Evolutionary conservation across 2,329 filamentous ascomycete genomes (phyloP).

Genomic region (Kalmusia sp.): DNA sequence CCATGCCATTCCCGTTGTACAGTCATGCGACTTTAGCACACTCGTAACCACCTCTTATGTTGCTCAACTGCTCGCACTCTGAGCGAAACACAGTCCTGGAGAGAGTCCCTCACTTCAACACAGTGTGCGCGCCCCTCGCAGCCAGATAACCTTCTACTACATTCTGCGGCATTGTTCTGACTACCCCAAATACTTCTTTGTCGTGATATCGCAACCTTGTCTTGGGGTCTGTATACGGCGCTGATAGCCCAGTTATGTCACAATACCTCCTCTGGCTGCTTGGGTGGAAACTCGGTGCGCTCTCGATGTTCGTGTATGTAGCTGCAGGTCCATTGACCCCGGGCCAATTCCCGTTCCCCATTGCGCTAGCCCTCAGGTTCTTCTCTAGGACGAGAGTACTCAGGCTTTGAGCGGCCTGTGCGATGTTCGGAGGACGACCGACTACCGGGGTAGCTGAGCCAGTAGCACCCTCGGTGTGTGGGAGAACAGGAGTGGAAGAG

Average conservation of each 20-base stretch:
- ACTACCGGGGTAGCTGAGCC: conserved; percentile 58
- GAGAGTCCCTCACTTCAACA: conserved; percentile 93
- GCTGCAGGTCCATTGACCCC: conserved; percentile 65
- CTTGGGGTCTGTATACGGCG: conserved; percentile 93
- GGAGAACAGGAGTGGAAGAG: conserved; percentile 67
- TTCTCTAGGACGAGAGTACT: conserved; percentile 90
- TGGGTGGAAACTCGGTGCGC: conserved; percentile 81
- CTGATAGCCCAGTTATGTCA: conserved; percentile 92
- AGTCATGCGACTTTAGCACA: background rate
- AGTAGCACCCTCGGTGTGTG: conserved; percentile 41
- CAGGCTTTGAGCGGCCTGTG: conserved; percentile 86
- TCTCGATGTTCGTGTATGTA: conserved; percentile 97
- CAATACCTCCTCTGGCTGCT: conserved; percentile 89
- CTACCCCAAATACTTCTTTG: conserved; percentile 85
- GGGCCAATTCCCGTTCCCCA: conserved; percentile 49
- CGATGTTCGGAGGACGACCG: conserved; percentile 70
- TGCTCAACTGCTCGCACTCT: too few species aligned
- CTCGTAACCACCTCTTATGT: background rate
- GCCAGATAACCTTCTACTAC: conserved; percentile 89
- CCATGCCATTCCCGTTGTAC: background rate
- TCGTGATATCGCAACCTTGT: conserved; percentile 92
- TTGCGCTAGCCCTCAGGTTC: conserved; percentile 57
- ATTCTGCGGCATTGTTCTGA: conserved; percentile 81
- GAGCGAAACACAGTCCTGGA: too few species aligned
- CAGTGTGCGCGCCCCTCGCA: conserved; percentile 87